phyloP scores from a whole-genome alignment of 2,329 filamentous ascomycete species.

The Nakataea oryzae region DNA sequence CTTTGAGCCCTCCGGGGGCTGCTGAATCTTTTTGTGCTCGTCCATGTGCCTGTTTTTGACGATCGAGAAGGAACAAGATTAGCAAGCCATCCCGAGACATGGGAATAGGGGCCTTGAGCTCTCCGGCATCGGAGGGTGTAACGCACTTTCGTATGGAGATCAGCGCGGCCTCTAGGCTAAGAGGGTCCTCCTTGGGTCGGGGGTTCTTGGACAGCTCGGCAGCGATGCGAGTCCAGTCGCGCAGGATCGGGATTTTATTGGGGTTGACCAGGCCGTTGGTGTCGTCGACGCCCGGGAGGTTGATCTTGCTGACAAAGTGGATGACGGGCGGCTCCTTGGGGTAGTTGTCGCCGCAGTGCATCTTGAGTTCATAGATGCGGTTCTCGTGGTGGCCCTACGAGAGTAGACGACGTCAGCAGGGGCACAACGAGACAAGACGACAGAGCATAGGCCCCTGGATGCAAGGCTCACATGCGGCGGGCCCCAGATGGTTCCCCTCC shows the following conservation, averaged over 20 bases:
- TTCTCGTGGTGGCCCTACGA: slow-evolving; percentile 79
- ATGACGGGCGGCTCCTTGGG: slow-evolving; percentile 83
- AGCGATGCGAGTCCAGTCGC: slow-evolving; percentile 85
- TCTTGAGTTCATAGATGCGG: slow-evolving; percentile 95
- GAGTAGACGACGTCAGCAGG: slow-evolving; percentile 4
- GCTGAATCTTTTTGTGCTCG: slow-evolving; percentile 88
- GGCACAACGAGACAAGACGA: background rate
- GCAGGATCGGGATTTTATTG: slow-evolving; percentile 71
- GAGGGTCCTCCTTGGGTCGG: slow-evolving; percentile 19
- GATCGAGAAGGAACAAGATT: slow-evolving; percentile 7
- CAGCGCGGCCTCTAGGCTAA: slow-evolving; percentile 22
- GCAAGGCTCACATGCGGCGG: slow-evolving; percentile 71
- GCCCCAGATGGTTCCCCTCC: slow-evolving; percentile 95
- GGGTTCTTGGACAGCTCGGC: slow-evolving; percentile 54
- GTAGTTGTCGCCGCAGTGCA: slow-evolving; percentile 85
- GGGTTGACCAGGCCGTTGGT: slow-evolving; percentile 77
- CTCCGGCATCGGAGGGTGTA: background rate
- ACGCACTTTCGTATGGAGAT: slow-evolving; percentile 22
- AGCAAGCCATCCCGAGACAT: background rate
- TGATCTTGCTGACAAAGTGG: slow-evolving; percentile 88
- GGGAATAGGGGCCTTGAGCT: background rate
- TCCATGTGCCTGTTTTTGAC: slow-evolving; percentile 99
- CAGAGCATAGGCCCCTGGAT: background rate
- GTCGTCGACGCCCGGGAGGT: slow-evolving; percentile 86
- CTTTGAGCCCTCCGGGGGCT: slow-evolving; percentile 75